phyloP scores from a whole-genome alignment of 495 filamentous ascomycete genomes.

The Penicillium maclennaniae region DNA sequence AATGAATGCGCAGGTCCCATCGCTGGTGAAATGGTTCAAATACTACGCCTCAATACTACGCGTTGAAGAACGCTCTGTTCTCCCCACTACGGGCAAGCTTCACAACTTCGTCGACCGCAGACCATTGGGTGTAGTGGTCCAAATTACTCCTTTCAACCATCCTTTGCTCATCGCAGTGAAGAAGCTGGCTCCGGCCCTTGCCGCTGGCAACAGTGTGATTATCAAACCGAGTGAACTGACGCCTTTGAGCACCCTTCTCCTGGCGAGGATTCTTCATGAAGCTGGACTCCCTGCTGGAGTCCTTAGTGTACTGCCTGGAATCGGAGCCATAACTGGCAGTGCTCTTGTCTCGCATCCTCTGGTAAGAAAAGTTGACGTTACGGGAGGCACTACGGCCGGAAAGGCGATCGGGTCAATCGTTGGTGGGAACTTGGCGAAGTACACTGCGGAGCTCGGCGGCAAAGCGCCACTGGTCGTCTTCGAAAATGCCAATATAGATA shows the following conservation, averaged over 20 bases:
- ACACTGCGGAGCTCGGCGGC: conserved; percentile 58
- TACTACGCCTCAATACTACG: conserved; percentile 60
- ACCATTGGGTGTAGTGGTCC: conserved; percentile 59
- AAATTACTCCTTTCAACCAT: conserved; percentile 65
- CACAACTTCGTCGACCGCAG: conserved; percentile 58
- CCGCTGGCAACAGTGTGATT: conserved; percentile 64
- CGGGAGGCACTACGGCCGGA: conserved; percentile 50
- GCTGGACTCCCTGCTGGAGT: conserved; percentile 87
- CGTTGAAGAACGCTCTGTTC: conserved; percentile 56
- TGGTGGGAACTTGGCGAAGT: conserved; percentile 48
- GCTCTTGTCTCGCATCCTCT: conserved; percentile 49
- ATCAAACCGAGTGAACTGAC: conserved; percentile 90
- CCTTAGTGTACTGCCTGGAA: conserved; percentile 81
- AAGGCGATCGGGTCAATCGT: conserved; percentile 45
- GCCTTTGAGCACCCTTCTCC: conserved; percentile 34
- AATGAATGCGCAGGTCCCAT: conserved; percentile 61
- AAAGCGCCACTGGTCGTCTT: conserved; percentile 59
- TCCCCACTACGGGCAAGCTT: conserved; percentile 56
- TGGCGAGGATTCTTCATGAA: conserved; percentile 66
- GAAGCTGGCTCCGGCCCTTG: conserved; percentile 59
- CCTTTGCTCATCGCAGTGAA: conserved; percentile 61
- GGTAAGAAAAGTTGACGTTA: conserved; percentile 60
- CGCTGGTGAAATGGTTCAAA: conserved; percentile 60
- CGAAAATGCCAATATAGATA: conserved; percentile 44
- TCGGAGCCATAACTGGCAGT: conserved; percentile 64